phyloP scores from a whole-genome alignment of 2,329 filamentous ascomycete genomes.

The Hypocreales sp. region DNA sequence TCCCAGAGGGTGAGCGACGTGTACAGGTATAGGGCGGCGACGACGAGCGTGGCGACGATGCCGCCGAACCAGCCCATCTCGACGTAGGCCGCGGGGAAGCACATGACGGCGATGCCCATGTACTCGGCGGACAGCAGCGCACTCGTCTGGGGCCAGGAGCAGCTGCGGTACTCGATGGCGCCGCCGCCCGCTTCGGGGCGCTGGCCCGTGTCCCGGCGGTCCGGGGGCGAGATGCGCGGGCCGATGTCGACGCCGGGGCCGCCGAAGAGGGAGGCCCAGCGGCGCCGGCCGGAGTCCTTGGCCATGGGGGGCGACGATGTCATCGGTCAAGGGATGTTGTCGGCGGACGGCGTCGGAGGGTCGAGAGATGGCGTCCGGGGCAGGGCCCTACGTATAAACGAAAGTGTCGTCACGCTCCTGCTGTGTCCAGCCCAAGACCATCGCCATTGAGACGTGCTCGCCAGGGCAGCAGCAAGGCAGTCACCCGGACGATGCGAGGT shows the following conservation, averaged over 20 bases:
- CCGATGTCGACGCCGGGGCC: constrained; percentile 27
- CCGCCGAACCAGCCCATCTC: constrained; percentile 73
- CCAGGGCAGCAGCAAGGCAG: too few species aligned
- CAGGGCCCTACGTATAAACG: too few species aligned
- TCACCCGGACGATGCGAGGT: too few species aligned
- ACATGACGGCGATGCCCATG: constrained; percentile 87
- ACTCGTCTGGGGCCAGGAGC: constrained; percentile 90
- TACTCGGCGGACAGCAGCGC: constrained; percentile 88
- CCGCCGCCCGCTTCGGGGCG: constrained; percentile 57
- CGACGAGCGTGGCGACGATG: constrained; percentile 65
- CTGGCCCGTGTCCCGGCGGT: constrained; percentile 14
- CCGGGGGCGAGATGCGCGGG: constrained; percentile 30
- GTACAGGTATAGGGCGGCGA: constrained; percentile 69
- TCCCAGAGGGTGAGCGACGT: constrained; percentile 53
- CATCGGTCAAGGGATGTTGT: too few species aligned
- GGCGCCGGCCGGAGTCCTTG: too few species aligned
- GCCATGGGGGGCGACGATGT: too few species aligned
- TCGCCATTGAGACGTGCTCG: too few species aligned
- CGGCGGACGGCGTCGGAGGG: too few species aligned
- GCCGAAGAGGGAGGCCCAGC: constrained; percentile 20
- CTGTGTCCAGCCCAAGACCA: too few species aligned
- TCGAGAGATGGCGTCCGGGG: too few species aligned
- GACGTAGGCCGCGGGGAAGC: constrained; percentile 86
- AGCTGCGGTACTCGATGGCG: constrained; percentile 82
- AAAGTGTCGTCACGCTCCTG: too few species aligned